Percentiles rank a stretch among this genome's conserved stretches.
Evolutionary conservation across 225 moss, liverwort and hornwort genomes (phyloP).

Genomic region (Straminergon stramineum): DNA sequence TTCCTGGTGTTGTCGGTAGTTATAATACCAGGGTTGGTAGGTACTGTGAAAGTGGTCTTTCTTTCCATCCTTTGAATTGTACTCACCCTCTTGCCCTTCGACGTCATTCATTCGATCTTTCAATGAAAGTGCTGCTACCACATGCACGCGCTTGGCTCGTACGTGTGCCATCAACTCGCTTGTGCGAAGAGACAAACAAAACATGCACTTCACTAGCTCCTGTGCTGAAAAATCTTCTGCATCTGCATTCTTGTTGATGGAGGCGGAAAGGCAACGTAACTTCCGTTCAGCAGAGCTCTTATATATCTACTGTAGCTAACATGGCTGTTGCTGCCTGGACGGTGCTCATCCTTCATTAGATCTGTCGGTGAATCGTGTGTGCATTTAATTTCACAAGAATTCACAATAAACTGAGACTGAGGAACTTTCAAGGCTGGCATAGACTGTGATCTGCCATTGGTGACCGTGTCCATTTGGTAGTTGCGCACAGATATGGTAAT

Average conservation of each 20-base stretch:
- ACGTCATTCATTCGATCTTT: not conserved
- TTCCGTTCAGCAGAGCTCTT: not conserved
- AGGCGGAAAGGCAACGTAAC: not conserved
- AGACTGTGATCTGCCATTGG: conserved; percentile 5
- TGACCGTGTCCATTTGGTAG: conserved; percentile 60
- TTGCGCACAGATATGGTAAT: conserved; percentile 15
- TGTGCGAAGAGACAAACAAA: not conserved
- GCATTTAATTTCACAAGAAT: not conserved
- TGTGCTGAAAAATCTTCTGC: not conserved
- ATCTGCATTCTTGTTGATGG: not conserved
- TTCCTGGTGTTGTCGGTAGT: not conserved
- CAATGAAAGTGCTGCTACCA: not conserved
- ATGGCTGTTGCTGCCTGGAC: not conserved
- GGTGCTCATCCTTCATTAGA: not conserved
- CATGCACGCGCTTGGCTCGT: not conserved
- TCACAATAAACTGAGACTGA: not conserved
- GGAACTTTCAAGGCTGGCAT: not conserved
- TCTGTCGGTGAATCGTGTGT: not conserved
- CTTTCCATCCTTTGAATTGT: not conserved
- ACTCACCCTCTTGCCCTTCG: not conserved
- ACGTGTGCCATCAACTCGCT: not conserved
- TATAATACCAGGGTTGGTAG: not conserved
- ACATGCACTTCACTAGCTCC: too few relatives aligned
- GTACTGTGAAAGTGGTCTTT: not conserved
- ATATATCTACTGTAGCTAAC: too few relatives aligned